phyloP scores from a whole-genome alignment of 2,329 filamentous ascomycete species.

The Mycogone perniciosa region DNA sequence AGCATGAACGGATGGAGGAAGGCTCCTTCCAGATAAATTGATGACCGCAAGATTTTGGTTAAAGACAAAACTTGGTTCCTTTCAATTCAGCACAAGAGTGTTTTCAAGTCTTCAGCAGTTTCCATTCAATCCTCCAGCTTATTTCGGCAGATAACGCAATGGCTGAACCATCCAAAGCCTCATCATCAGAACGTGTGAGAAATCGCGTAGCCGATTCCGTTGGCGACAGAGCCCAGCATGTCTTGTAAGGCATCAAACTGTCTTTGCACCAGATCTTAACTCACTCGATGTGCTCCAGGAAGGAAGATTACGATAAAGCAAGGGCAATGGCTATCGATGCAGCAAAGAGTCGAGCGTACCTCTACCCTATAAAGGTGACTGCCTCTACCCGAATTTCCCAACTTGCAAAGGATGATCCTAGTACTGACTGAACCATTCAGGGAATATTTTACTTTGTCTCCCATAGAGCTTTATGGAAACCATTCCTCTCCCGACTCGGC shows the following conservation, averaged over 20 bases:
- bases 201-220: slow-evolving; percentile 34
- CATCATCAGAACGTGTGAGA: slow-evolving; percentile 17
- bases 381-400: not conserved
- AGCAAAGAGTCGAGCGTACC: slow-evolving; percentile 67
- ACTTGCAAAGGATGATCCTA: not conserved
- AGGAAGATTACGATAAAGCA: slow-evolving; percentile 66
- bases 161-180: slow-evolving; percentile 12
- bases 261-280: not conserved
- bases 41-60: too few relatives aligned
- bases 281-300: slow-evolving; percentile 29
- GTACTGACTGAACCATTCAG: slow-evolving; percentile 24
- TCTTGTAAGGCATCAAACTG: slow-evolving; percentile 33
- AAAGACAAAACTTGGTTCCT: too few relatives aligned
- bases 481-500: slow-evolving; percentile 47
- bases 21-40: too few relatives aligned
- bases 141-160: slow-evolving; percentile 3
- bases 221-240: slow-evolving; percentile 42
- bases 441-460: slow-evolving; percentile 54
- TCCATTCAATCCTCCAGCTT: too few relatives aligned
- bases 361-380: slow-evolving; percentile 71
- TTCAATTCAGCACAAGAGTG: too few relatives aligned
- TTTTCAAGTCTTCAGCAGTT: too few relatives aligned
- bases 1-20: too few relatives aligned
- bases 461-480: slow-evolving; percentile 52
- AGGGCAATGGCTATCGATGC: slow-evolving; percentile 60